A percentile compares a stretch with the other conserved stretches of the same genome.
phyloP scores from a whole-genome alignment of 108 stramenopile species.

The Skeletonema grethae region DNA sequence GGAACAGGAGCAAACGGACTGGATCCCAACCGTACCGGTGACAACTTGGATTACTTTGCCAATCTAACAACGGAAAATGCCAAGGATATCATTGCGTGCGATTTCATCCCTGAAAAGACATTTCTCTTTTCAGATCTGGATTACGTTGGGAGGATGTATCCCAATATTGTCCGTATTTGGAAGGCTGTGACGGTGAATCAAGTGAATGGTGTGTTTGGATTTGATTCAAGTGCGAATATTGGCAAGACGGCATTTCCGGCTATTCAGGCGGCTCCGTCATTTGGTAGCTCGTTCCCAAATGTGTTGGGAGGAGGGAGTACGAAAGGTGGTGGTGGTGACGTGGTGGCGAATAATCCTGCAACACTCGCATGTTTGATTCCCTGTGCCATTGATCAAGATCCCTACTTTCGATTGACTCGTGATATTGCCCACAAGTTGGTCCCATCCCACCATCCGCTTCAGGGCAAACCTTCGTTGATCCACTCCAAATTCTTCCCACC shows the following conservation, averaged over 20 bases:
- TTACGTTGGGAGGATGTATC: constrained; percentile 97
- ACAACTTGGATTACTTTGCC: constrained; percentile 90
- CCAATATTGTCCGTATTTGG: constrained; percentile 95
- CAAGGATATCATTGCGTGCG: constrained; percentile 98
- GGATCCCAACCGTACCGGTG: constrained; percentile 56
- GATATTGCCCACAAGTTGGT: constrained; percentile 96
- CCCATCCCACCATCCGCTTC: constrained; percentile 61
- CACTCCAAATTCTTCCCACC: constrained; percentile 99
- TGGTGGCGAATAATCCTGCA: constrained; percentile 40
- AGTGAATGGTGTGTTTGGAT: constrained; percentile 97
- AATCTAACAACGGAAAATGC: constrained; percentile 96
- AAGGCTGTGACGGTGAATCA: constrained; percentile 95
- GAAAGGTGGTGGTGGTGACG: not conserved
- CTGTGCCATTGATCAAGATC: constrained; percentile 99
- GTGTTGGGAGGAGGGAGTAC: constrained; percentile 59
- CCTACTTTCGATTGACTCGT: constrained; percentile 99
- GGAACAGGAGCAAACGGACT: not conserved
- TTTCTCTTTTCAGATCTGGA: constrained; percentile 94
- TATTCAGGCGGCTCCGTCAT: constrained; percentile 96
- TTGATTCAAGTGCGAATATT: constrained; percentile 89
- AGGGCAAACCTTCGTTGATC: constrained; percentile 94
- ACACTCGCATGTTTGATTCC: constrained; percentile 89
- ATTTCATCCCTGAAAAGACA: constrained; percentile 91
- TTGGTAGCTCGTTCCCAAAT: constrained; percentile 88
- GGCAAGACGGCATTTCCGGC: constrained; percentile 95